A percentile compares a stretch with the other conserved stretches of the same genome.
phyloP scores from a whole-genome alignment of 2,329 filamentous ascomycete species.

The Fusarium chuoi region DNA sequence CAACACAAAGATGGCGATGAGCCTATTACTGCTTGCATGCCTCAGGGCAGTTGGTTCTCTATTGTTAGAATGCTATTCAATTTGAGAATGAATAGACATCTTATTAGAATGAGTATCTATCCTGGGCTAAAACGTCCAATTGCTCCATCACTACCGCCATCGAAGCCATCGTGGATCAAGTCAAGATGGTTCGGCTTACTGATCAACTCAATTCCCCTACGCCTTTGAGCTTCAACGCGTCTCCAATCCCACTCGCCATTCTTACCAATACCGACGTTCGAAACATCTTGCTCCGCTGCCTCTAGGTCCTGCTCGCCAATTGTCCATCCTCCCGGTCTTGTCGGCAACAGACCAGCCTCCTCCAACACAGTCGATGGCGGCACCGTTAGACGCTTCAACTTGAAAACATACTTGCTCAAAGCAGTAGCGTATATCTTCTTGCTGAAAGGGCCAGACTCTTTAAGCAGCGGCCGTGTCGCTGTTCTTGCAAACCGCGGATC shows the following conservation, averaged over 20 bases:
- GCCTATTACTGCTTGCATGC: background rate
- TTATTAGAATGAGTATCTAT: rapidly evolving
- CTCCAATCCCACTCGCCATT: background rate
- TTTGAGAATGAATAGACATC: rapidly evolving
- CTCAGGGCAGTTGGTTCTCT: rapidly evolving
- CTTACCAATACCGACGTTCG: rapidly evolving
- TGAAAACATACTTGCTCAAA: conserved; percentile 5
- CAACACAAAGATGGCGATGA: rapidly evolving
- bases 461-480: rapidly evolving
- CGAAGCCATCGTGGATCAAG: background rate
- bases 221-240: background rate
- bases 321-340: background rate
- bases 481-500: background rate
- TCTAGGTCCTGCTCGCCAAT: background rate
- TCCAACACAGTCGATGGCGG: background rate
- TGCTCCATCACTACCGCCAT: background rate
- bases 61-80: rapidly evolving
- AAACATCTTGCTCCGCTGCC: rapidly evolving
- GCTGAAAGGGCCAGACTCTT: background rate
- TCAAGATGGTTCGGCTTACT: background rate
- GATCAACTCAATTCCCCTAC: background rate
- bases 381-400: background rate
- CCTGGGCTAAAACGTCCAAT: background rate
- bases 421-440: background rate
- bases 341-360: background rate